Evolutionary conservation across 139 green algal species (phyloP).

Genomic region (Coccomyxa sp.): DNA sequence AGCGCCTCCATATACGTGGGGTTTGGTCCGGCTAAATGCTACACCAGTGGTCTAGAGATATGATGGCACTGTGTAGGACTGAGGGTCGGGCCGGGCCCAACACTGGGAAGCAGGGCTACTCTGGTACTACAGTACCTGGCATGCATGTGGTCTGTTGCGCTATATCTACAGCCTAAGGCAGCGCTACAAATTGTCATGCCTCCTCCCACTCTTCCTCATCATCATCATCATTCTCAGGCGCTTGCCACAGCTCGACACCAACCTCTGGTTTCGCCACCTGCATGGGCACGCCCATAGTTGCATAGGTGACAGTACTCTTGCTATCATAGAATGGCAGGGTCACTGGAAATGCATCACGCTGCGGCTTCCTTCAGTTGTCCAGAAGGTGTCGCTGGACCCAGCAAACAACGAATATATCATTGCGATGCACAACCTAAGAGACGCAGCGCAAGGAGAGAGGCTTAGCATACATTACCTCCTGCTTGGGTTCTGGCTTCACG

Average conservation of each 20-base stretch:
- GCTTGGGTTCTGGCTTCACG: not conserved
- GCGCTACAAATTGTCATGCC: too few species aligned
- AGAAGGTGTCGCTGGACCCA: not conserved
- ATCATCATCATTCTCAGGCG: not conserved
- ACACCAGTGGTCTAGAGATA: too few species aligned
- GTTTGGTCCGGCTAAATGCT: too few species aligned
- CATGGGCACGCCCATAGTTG: not conserved
- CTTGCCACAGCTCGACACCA: not conserved
- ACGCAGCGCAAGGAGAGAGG: not conserved
- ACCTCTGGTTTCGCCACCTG: not conserved
- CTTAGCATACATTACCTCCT: not conserved
- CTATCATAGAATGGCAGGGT: not conserved
- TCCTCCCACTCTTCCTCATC: not conserved
- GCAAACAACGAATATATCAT: not conserved
- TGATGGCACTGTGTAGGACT: too few species aligned
- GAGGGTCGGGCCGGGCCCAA: too few species aligned
- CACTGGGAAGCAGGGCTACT: too few species aligned
- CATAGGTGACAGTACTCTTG: not conserved
- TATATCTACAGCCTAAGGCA: too few species aligned
- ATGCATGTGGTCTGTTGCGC: too few species aligned
- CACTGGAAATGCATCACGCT: not conserved
- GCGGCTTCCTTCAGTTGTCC: too few species aligned
- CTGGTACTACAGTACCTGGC: too few species aligned
- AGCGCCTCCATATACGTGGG: too few species aligned
- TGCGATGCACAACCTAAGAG: too few species aligned